These are phyloP conservation scores for Fusarium tjaetaba DNA, from an alignment of 2,329 filamentous ascomycete genomes.

Conservation along the genomic window DNA sequence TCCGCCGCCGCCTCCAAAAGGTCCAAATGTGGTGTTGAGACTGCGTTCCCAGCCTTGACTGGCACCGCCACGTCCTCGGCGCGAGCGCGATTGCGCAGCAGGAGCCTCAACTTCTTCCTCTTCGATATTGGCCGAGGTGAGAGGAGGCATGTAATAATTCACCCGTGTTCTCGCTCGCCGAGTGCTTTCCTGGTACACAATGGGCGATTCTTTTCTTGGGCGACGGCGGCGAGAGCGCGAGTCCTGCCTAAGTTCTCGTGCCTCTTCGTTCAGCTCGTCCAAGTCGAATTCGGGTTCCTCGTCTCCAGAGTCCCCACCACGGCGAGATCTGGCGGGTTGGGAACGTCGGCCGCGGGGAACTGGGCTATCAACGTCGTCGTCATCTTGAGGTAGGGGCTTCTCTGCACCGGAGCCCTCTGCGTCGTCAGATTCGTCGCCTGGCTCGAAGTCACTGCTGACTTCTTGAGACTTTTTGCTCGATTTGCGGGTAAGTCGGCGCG, in stretches of 20 bases:
- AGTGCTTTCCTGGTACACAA: conserved; percentile 67
- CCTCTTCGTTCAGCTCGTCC: conserved; percentile 73
- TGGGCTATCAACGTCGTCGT: conserved; percentile 59
- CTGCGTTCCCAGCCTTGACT: conserved; percentile 76
- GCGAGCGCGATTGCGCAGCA: conserved; percentile 74
- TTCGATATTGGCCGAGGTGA: conserved; percentile 70
- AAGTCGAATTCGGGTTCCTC: conserved; percentile 68
- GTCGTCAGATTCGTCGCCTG: conserved; percentile 67
- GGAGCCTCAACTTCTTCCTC: conserved; percentile 76
- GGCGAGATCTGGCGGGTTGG: conserved; percentile 59
- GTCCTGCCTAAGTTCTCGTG: conserved; percentile 67
- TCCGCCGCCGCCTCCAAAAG: conserved; percentile 88
- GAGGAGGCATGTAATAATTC: conserved; percentile 87
- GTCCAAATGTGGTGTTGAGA: conserved; percentile 89
- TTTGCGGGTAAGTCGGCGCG: conserved; percentile 60
- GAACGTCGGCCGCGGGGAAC: conserved; percentile 60
- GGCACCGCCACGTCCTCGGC: conserved; percentile 70
- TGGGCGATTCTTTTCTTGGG: conserved; percentile 61
- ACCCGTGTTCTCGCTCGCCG: conserved; percentile 69
- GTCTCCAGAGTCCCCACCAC: conserved; percentile 62
- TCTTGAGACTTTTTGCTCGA: conserved; percentile 61
- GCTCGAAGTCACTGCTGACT: conserved; percentile 70
- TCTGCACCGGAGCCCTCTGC: conserved; percentile 58
- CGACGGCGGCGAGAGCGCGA: conserved; percentile 64
- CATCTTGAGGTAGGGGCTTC: conserved; percentile 50